phyloP scores from a whole-genome alignment of 139 green algal genomes.

The Chlamydomonas asymmetrica region DNA sequence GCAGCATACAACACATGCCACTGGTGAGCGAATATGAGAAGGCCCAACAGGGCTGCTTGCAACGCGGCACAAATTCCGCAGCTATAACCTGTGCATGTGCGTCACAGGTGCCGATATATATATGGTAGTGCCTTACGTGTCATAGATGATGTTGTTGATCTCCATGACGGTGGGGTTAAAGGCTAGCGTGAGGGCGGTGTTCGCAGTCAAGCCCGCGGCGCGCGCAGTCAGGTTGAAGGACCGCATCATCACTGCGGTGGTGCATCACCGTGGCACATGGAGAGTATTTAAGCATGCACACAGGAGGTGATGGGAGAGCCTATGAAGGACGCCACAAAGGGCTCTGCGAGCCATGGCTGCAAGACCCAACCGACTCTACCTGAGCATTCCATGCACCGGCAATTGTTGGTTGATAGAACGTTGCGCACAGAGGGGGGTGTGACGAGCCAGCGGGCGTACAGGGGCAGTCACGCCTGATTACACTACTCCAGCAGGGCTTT shows the following conservation, averaged over 20 bases:
- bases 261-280: background rate
- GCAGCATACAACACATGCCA: no score
- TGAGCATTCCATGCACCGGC: no score
- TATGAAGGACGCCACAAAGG: background rate
- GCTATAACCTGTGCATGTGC: no score
- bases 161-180: background rate
- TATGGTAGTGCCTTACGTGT: background rate
- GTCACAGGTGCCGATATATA: no score
- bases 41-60: no score
- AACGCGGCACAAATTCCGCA: no score
- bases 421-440: no score
- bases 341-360: background rate
- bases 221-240: background rate
- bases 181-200: constrained; percentile 3
- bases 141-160: constrained; percentile 2
- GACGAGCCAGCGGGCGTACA: no score
- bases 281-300: background rate
- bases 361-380: background rate
- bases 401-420: no score
- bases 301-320: background rate
- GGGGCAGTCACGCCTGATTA: no score
- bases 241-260: constrained; percentile 11
- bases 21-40: no score
- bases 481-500: no score
- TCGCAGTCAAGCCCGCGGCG: background rate